Conservation (phyloP, 2,329 filamentous ascomycete genomes). For the Pseudocercospora crystallina region DNA sequence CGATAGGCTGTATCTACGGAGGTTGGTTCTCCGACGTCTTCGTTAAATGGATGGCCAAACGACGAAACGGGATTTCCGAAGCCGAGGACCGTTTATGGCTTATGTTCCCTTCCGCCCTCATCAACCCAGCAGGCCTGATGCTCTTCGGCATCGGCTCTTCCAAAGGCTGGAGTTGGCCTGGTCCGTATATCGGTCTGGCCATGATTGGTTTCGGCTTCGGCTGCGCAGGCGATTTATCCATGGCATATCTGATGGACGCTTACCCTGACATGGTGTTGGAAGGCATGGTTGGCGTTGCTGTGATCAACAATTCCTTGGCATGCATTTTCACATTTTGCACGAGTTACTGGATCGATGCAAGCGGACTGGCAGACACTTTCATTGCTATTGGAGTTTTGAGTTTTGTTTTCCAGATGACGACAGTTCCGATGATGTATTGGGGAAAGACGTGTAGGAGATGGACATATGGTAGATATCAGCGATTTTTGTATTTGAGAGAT, state of each 20-base stretch:
- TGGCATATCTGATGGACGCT: constrained; percentile 56
- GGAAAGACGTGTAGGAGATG: constrained; percentile 52
- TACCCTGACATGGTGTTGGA: constrained; percentile 60
- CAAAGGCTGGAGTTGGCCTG: constrained; percentile 54
- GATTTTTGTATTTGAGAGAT: constrained; percentile 28
- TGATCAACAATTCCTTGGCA: constrained; percentile 58
- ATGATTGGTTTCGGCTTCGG: constrained; percentile 62
- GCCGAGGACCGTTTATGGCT: constrained; percentile 57
- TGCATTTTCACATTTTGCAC: constrained; percentile 54
- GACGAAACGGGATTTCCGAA: constrained; percentile 56
- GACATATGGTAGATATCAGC: constrained; percentile 40
- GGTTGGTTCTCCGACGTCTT: constrained; percentile 59
- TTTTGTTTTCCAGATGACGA: constrained; percentile 53
- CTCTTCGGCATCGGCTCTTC: constrained; percentile 55
- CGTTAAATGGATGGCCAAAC: constrained; percentile 55
- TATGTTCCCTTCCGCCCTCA: constrained; percentile 50
- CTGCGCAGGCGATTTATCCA: constrained; percentile 55
- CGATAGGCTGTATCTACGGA: constrained; percentile 58
- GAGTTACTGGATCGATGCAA: constrained; percentile 49
- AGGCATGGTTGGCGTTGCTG: constrained; percentile 59
- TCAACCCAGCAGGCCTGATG: constrained; percentile 54
- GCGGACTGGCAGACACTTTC: constrained; percentile 49
- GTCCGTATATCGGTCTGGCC: constrained; percentile 55
- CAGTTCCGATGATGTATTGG: constrained; percentile 56
- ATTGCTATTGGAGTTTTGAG: constrained; percentile 54